These are phyloP conservation scores for Allium sativum DNA, from an alignment of 106 monocot species.

Conservation along the genomic window DNA sequence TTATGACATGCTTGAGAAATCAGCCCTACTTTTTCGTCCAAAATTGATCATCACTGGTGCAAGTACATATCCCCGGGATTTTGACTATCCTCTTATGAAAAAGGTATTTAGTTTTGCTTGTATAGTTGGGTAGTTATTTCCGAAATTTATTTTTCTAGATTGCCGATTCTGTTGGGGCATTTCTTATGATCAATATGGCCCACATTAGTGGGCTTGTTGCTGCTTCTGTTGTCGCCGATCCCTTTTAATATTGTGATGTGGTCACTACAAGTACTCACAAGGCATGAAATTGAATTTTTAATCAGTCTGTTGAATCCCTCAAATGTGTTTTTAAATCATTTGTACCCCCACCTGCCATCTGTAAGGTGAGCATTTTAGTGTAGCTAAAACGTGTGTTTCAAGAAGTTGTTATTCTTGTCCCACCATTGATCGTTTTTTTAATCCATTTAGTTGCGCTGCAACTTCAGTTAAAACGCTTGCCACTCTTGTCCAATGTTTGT, in stretches of 20 bases:
- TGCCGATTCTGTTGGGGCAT: slow-evolving; percentile 31
- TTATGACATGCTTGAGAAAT: slow-evolving; percentile 35
- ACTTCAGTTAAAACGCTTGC: no score
- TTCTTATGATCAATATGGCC: slow-evolving; percentile 38
- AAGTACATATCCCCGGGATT: slow-evolving; percentile 27
- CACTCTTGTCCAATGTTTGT: no score
- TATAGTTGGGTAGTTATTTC: not conserved
- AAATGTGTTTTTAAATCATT: no score
- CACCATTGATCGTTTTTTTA: no score
- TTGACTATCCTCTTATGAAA: slow-evolving; percentile 35
- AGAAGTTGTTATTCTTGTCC: no score
- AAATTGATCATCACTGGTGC: slow-evolving; percentile 35
- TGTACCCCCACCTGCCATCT: no score
- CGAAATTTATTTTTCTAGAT: slow-evolving; percentile 16
- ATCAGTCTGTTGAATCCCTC: no score
- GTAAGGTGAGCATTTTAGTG: no score
- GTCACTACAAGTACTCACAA: slow-evolving; percentile 11
- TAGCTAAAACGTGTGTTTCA: no score
- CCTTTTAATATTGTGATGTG: slow-evolving; percentile 6
- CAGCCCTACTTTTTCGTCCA: slow-evolving; percentile 31
- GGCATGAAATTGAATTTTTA: no score
- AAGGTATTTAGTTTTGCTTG: slow-evolving; percentile 7
- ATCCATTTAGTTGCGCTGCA: no score
- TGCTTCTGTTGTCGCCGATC: slow-evolving; percentile 16
- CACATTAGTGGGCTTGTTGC: slow-evolving; percentile 42